Evolutionary conservation across 1,284 basidiomycete genomes (phyloP), one percentile per base, ranked within the genome.

Genomic region (Malassezia yamatoensis): DNA sequence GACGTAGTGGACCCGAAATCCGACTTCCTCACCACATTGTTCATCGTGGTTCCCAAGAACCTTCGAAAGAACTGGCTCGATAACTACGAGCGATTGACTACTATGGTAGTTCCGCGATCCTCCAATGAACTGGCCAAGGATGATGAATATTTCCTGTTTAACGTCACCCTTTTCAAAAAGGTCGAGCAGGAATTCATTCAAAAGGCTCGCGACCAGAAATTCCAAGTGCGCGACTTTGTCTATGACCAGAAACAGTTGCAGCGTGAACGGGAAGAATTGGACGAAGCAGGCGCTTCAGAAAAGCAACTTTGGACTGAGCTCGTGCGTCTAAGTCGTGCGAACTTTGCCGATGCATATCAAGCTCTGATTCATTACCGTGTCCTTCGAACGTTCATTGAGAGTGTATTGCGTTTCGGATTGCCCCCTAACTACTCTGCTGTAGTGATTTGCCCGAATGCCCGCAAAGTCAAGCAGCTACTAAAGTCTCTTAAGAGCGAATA

Each of bases 231-330:
- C 24, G 94, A 99, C 64, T 99, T 96, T 74, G 81, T 81, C n/a
- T 98, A 83, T 76, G 88, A 93, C 40, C 87, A 91, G 72, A 83
- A 85, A 38, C 83, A 85, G 52, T 80, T 90, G n/a, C 80, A 80
- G 61, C 88, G 86, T 76, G 88, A 93, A 72, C 80, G 81, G 63
- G 81, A 87, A 72, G 91, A 96, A 57, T 78, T 96, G 11, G 83
- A 83, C 32, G 80, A 81, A 34, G 84, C 91, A 2, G 85, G 86
- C 63, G 81, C 82, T 8, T 87, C 90, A 43, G 94, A 98, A 79
- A 93, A 90, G 78, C 91, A 99, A 74, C 84, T 96, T 51, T 98
- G 94, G 94, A 89, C 90, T 18, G 94, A 98, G 70, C 81, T 99
- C 2, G 79, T 99, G n/a, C 83, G 88, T 61, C 77, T 98, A 41